Evolutionary conservation across 2,329 filamentous ascomycete species (phyloP).

Genomic region (Paracorniculantispora psalliotae): DNA sequence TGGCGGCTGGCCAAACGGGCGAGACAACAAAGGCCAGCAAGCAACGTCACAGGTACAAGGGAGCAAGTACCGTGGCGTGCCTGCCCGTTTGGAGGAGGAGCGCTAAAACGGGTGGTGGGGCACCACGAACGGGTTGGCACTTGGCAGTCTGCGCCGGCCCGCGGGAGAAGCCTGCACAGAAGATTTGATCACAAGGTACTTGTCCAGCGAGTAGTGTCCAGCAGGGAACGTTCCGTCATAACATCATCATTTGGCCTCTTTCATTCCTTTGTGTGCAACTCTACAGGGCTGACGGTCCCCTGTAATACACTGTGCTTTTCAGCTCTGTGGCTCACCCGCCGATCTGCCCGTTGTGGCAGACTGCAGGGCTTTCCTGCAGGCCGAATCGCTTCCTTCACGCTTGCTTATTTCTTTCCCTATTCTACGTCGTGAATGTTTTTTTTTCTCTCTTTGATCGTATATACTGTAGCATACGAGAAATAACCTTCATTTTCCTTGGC

Average conservation of each 20-base stretch:
- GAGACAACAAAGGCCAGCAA: not conserved
- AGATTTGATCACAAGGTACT: not conserved
- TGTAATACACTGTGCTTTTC: not conserved
- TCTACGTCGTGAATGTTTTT: no score
- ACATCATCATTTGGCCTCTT: not conserved
- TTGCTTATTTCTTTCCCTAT: no score
- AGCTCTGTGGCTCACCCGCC: not conserved
- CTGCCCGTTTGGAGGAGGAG: no score
- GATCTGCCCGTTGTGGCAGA: not conserved
- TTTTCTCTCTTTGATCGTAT: not conserved
- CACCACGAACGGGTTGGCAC: no score
- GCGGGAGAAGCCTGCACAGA: not conserved
- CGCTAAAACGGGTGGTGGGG: no score
- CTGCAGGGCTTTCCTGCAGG: conserved; percentile 4
- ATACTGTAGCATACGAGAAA: not conserved
- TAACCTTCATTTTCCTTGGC: not conserved
- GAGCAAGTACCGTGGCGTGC: conserved; percentile 1
- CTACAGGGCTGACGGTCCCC: conserved; percentile 4
- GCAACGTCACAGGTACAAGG: conserved; percentile 3
- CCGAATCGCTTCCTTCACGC: not conserved
- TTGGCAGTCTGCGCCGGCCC: no score
- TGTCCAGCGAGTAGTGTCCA: no score
- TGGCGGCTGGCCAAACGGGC: not conserved
- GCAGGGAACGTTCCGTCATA: conserved; percentile 3
- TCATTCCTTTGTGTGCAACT: not conserved